Evolutionary conservation across 2,329 filamentous ascomycete species (phyloP).

Genomic region (Sporothrix curviconia): DNA sequence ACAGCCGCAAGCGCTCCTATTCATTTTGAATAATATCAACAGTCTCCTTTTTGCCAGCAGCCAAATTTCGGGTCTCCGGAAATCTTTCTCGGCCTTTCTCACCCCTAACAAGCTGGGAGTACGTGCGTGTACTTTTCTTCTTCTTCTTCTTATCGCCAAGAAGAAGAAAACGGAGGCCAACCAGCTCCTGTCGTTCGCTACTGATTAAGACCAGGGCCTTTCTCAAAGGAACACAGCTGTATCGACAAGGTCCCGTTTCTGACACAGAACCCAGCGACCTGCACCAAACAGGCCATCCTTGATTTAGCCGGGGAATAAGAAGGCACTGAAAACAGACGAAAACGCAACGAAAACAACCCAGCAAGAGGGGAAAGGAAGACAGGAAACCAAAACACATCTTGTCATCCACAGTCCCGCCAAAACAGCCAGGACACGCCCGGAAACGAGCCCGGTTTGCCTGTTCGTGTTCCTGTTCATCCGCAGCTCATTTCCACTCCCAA

Average conservation of each 20-base stretch:
- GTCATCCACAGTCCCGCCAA: no score
- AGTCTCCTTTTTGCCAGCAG: background rate
- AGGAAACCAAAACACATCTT: background rate
- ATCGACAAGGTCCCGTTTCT: constrained; percentile 2
- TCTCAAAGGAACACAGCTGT: background rate
- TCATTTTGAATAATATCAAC: background rate
- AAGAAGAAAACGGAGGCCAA: background rate
- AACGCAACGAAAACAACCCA: background rate
- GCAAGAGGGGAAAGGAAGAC: background rate
- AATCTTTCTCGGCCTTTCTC: background rate
- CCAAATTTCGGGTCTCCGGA: constrained; percentile 6
- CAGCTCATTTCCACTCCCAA: background rate
- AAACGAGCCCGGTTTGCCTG: background rate
- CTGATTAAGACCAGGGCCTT: background rate
- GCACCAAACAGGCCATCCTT: constrained; percentile 10
- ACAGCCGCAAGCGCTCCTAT: background rate
- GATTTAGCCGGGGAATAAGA: constrained; percentile 12
- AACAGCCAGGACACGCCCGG: background rate
- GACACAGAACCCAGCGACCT: constrained; percentile 3
- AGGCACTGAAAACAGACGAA: background rate
- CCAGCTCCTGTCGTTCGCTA: background rate
- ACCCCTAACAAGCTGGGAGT: no score
- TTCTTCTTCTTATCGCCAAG: no score
- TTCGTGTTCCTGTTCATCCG: background rate
- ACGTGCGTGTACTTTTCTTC: no score